Conservation (phyloP, 108 stramenopile species). For the Conticribra weissflogii region DNA sequence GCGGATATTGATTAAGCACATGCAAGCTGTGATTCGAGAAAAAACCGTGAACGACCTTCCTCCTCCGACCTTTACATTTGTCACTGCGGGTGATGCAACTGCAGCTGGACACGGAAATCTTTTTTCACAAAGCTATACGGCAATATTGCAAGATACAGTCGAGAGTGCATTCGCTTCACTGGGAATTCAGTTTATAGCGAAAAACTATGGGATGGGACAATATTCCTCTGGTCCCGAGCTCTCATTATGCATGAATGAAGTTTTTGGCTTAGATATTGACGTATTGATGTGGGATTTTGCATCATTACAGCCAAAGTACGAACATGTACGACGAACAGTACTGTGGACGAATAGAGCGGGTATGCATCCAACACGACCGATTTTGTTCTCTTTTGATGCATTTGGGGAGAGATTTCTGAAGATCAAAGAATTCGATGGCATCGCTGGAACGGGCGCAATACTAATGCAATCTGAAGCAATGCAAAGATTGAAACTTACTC, state of each 20-base stretch:
- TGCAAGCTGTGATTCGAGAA: constrained; percentile 17
- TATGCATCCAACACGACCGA: constrained; percentile 31
- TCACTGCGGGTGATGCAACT: constrained; percentile 50
- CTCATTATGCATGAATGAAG: constrained; percentile 62
- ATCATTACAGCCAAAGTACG: constrained; percentile 10
- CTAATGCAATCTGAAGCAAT: constrained; percentile 26
- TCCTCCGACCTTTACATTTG: constrained; percentile 57
- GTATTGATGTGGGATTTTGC: constrained; percentile 36
- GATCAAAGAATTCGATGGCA: constrained; percentile 7
- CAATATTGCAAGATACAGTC: constrained; percentile 56
- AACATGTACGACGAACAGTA: constrained; percentile 4
- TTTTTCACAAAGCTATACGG: constrained; percentile 47
- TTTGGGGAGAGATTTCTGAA: constrained; percentile 18
- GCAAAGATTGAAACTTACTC: constrained; percentile 1
- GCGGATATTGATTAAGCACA: constrained; percentile 29
- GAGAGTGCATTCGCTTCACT: constrained; percentile 55
- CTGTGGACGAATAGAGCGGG: constrained; percentile 34
- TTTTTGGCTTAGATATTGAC: constrained; percentile 76
- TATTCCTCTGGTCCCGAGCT: constrained; percentile 56
- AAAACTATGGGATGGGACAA: constrained; percentile 80
- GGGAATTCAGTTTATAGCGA: constrained; percentile 67
- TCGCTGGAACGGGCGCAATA: constrained; percentile 5
- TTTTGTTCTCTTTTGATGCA: constrained; percentile 38
- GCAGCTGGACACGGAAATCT: constrained; percentile 42
- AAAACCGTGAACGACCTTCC: constrained; percentile 10